phyloP scores from a whole-genome alignment of 2,329 filamentous ascomycete species.

The Ceratocystis destructans region DNA sequence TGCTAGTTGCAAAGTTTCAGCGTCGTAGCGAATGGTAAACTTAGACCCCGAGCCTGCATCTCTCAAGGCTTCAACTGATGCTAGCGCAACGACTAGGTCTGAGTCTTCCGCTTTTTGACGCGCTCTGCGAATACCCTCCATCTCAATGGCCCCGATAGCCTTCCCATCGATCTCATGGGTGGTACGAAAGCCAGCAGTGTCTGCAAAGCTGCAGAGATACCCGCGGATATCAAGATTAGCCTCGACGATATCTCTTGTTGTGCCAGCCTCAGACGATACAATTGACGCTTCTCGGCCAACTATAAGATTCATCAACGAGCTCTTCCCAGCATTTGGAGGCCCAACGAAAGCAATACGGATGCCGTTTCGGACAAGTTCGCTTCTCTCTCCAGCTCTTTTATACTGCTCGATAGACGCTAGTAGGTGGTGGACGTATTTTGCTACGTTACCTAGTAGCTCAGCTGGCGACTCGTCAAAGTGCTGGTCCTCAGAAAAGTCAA shows the following conservation, averaged over 20 bases:
- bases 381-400: slow-evolving; percentile 62
- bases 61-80: slow-evolving; percentile 48
- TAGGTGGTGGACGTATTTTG: slow-evolving; percentile 47
- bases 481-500: slow-evolving; percentile 95
- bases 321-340: slow-evolving; percentile 89
- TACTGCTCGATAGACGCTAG: slow-evolving; percentile 52
- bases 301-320: slow-evolving; percentile 77
- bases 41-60: background rate
- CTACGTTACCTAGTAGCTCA: slow-evolving; percentile 57
- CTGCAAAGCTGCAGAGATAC: slow-evolving; percentile 84
- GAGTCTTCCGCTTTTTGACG: slow-evolving; percentile 68
- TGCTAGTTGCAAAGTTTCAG: slow-evolving; percentile 42
- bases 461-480: slow-evolving; percentile 82
- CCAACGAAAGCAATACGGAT: slow-evolving; percentile 79
- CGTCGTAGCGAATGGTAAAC: slow-evolving; percentile 36
- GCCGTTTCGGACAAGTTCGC: slow-evolving; percentile 70
- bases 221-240: slow-evolving; percentile 78
- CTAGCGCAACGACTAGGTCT: slow-evolving; percentile 70
- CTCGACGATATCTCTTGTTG: slow-evolving; percentile 87
- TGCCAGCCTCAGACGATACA: slow-evolving; percentile 83
- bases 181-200: slow-evolving; percentile 76
- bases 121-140: slow-evolving; percentile 81
- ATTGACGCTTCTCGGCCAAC: slow-evolving; percentile 91
- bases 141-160: slow-evolving; percentile 59
- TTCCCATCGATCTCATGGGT: slow-evolving; percentile 18